phyloP scores from a whole-genome alignment of 768 basidiomycete species.

The Lactarius indigo region DNA sequence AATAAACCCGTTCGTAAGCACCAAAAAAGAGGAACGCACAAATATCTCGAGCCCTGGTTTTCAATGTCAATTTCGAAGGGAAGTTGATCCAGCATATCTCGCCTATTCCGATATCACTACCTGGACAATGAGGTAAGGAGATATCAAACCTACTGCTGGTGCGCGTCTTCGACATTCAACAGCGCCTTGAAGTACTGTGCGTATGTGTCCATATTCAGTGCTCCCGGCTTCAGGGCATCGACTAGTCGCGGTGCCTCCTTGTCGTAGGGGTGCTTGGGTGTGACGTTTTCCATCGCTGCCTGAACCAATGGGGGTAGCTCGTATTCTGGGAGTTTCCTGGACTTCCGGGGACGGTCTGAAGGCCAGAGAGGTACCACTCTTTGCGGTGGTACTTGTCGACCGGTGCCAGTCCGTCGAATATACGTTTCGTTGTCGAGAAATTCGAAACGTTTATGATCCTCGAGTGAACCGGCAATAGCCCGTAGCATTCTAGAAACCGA shows the following conservation, averaged over 20 bases:
- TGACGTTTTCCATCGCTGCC: background rate
- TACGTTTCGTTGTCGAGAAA: background rate
- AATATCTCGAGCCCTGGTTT: background rate
- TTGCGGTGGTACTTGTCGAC: constrained; percentile 7
- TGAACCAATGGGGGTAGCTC: constrained; percentile 2
- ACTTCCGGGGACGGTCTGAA: background rate
- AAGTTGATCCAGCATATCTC: constrained; percentile 4
- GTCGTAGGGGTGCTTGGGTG: background rate
- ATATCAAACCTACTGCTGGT: constrained; percentile 46
- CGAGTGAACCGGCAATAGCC: constrained; percentile 13
- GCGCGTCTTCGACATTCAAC: constrained; percentile 31
- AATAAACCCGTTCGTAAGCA: background rate
- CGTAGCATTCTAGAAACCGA: constrained; percentile 1
- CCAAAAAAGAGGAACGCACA: background rate
- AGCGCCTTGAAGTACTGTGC: constrained; percentile 11
- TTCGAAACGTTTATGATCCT: constrained; percentile 16
- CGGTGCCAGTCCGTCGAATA: background rate
- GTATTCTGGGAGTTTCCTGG: constrained; percentile 12
- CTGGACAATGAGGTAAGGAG: background rate
- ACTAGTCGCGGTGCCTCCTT: background rate
- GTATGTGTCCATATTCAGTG: constrained; percentile 6
- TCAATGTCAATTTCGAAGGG: constrained; percentile 4
- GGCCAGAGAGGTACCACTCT: background rate
- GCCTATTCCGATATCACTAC: constrained; percentile 34
- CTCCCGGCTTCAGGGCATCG: background rate